Conservation (phyloP, 257 asterid genomes). For the Pogostemon cablin region DNA sequence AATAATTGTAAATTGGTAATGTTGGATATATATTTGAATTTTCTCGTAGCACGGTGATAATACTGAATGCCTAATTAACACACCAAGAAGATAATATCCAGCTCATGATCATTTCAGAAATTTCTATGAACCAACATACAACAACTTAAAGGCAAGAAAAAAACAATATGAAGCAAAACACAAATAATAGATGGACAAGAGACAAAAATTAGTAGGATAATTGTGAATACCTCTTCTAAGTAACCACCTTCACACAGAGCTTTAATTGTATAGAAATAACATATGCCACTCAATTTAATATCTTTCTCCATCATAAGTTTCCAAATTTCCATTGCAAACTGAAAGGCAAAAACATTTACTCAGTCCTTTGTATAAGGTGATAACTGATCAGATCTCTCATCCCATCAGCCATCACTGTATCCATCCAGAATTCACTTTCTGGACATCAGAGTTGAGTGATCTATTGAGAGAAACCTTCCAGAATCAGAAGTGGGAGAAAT, state of each 20-base stretch:
- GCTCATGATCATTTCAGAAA: conserved; percentile 27
- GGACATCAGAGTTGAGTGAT: conserved; percentile 16
- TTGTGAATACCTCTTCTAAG: conserved; percentile 62
- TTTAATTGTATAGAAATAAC: conserved; percentile 52
- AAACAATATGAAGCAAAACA: conserved; percentile 3
- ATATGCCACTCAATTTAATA: conserved; percentile 51
- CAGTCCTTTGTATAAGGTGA: conserved; percentile 25
- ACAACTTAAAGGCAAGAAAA: conserved; percentile 2
- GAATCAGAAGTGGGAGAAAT: conserved; percentile 1
- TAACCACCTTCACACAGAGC: conserved; percentile 89
- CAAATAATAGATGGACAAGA: conserved; percentile 25
- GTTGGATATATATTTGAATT: conserved; percentile 53
- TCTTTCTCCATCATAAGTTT: conserved; percentile 65
- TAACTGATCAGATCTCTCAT: not conserved
- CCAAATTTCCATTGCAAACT: conserved; percentile 87
- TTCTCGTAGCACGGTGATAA: conserved; percentile 53
- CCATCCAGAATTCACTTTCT: conserved; percentile 19
- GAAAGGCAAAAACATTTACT: conserved; percentile 31
- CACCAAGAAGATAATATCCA: conserved; percentile 31
- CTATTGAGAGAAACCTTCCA: not conserved
- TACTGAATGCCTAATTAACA: conserved; percentile 61
- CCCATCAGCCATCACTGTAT: not conserved
- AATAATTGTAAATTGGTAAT: conserved; percentile 61
- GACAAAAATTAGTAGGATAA: not conserved
- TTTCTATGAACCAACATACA: conserved; percentile 19